phyloP scores from a whole-genome alignment of 1,139 yeast species.

The Geotrichum phurueaensis region DNA sequence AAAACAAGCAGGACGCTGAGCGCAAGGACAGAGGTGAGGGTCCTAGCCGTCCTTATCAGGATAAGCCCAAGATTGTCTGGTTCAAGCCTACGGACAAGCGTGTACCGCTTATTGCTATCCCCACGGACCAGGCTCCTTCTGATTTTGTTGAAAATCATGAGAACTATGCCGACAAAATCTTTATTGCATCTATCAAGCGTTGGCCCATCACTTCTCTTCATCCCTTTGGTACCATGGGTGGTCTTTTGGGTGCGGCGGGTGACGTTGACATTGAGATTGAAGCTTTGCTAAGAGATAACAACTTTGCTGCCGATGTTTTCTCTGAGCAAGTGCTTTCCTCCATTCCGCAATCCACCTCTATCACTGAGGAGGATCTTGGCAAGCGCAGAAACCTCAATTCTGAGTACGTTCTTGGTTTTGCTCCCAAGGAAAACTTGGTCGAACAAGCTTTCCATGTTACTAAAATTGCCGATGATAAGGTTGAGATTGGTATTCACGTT shows the following conservation, averaged over 20 bases:
- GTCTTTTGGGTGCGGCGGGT: conserved; percentile 76
- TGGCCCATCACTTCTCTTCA: conserved; percentile 99
- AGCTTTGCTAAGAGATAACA: conserved; percentile 86
- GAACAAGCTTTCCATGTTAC: conserved; percentile 81
- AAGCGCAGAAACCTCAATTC: conserved; percentile 53
- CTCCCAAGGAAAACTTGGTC: conserved; percentile 53
- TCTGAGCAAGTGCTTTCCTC: conserved; percentile 40
- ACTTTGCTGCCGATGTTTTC: conserved; percentile 83
- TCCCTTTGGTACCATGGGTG: conserved; percentile 91
- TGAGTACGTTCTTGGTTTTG: conserved; percentile 62
- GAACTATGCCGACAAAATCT: conserved; percentile 68
- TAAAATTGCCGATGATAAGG: conserved; percentile 49
- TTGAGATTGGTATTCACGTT: conserved; percentile 74
- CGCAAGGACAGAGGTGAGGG: conserved; percentile 43
- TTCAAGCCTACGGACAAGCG: conserved; percentile 97
- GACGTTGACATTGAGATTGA: conserved; percentile 77
- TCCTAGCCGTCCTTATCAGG: conserved; percentile 29
- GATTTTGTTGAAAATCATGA: conserved; percentile 94
- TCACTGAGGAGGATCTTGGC: conserved; percentile 34
- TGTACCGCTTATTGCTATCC: conserved; percentile 95
- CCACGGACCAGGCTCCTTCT: conserved; percentile 95
- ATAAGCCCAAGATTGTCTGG: conserved; percentile 94
- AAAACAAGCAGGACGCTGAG: conserved; percentile 59
- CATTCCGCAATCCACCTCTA: conserved; percentile 23
- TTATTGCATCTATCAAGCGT: conserved; percentile 92